Percentiles rank a stretch among this genome's conserved stretches.
Conservation (phyloP, 306 rosid species). For the Medicago ruthenica region DNA sequence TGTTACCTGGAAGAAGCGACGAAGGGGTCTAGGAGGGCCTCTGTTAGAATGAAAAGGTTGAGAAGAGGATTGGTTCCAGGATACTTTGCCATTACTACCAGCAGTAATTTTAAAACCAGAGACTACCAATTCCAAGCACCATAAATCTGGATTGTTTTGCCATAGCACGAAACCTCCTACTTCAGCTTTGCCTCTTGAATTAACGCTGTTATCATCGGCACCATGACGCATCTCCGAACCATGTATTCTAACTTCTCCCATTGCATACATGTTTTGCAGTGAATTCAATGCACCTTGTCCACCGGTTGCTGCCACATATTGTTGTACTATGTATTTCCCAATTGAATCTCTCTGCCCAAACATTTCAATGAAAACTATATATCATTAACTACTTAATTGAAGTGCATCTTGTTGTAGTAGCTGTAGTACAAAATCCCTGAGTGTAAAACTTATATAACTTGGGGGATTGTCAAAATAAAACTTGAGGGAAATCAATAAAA, state of each 20-base stretch:
- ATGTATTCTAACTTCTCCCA: conserved; percentile 78
- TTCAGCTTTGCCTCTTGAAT: conserved; percentile 59
- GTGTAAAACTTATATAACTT: too few species aligned
- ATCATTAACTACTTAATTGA: background rate
- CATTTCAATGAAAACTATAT: background rate
- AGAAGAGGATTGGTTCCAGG: conserved; percentile 86
- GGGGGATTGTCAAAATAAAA: too few species aligned
- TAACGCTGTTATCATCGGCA: conserved; percentile 50
- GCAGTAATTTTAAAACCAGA: conserved; percentile 85
- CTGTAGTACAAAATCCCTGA: too few species aligned
- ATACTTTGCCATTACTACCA: conserved; percentile 76
- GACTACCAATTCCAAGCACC: conserved; percentile 88
- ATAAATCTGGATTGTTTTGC: conserved; percentile 89
- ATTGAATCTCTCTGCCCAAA: conserved; percentile 67
- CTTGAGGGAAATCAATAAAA: too few species aligned
- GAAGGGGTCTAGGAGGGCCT: conserved; percentile 95
- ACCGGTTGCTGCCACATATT: conserved; percentile 85
- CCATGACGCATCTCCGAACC: conserved; percentile 67
- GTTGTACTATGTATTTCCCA: conserved; percentile 85
- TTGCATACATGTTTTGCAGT: conserved; percentile 72
- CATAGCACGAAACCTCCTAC: conserved; percentile 87
- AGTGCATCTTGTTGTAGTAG: background rate
- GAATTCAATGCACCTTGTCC: conserved; percentile 70
- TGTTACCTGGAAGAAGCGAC: conserved; percentile 81
- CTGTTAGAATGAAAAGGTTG: conserved; percentile 76